Base-by-base conservation (phyloP, 1,284 basidiomycete species). In the Ceratobasidium sp. region DNA sequence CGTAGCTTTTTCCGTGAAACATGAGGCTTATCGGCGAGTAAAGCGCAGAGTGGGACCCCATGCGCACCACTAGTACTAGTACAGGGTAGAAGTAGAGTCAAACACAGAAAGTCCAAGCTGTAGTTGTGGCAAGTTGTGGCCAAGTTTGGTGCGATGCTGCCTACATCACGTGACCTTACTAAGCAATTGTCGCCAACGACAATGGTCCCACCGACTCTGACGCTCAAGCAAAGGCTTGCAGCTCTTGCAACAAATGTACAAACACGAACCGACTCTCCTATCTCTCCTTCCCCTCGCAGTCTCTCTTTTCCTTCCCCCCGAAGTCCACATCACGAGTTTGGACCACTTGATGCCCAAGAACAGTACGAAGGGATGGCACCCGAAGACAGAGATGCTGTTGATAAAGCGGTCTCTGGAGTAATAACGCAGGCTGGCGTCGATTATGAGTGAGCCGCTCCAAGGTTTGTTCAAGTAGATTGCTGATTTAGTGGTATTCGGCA, bases 381-480 rank as follows among this genome's bases (percentile, higher is more conserved):
- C 62, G 78, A 79, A 9, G 78, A 80, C 22, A 77, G 77, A 32
- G 79, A 81, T 25, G 78, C 78, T 57, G 69, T 83, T 40, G 82
- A 92, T 81, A 88, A 91, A 22, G 88, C 92, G 49, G 89, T 95
- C 84, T 82, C 85, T 46, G 89, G 86, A 81, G 86, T 95, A 84
- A 93, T 95, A 68, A 95, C 93, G 80, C 94, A 95, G 82, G 94
- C 94, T 51, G 94, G 94, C 0, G 92, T 95, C 74, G 94, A 95
- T 84, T 95, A 90, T 81, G 94, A 95, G 92, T 95, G 80, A 80
- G 87, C 22, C 77, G 49, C 34, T 32, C 34, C 69, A 22, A 46
- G 71, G 43, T 78, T 76, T 79, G 49, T 56, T 44, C 43, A 52
- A 40, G 67, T 68, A 73, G 76, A 65, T 52, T 78, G 46, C 75